Conservation (phyloP, 177 flowering plant genomes). For the Telopea speciosissima region DNA sequence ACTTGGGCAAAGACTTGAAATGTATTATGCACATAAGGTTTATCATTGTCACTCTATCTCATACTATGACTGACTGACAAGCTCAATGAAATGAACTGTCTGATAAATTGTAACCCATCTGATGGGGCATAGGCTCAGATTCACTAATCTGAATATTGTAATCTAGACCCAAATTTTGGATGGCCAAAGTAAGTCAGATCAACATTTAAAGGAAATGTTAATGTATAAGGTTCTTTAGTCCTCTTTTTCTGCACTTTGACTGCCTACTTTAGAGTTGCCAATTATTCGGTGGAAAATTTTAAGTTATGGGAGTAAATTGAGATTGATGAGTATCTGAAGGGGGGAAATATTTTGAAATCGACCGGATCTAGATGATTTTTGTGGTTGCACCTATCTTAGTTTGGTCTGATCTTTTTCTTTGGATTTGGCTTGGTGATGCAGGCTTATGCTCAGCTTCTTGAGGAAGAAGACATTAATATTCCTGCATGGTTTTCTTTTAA, state of each 20-base stretch:
- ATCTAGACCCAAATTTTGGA: background rate
- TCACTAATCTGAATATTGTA: background rate
- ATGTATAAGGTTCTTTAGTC: background rate
- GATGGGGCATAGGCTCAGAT: background rate
- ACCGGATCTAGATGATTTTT: background rate
- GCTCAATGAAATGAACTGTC: background rate
- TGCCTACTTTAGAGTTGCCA: background rate
- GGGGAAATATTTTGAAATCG: background rate
- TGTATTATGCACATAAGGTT: background rate
- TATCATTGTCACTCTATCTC: background rate
- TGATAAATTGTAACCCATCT: background rate
- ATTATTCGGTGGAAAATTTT: background rate
- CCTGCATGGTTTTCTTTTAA: slow-evolving; percentile 93
- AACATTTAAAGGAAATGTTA: too few species aligned
- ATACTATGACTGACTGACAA: background rate
- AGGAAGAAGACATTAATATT: slow-evolving; percentile 58
- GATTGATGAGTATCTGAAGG: background rate
- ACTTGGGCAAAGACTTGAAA: background rate
- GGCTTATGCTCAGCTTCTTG: slow-evolving; percentile 86
- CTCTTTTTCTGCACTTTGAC: background rate
- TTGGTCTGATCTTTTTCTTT: background rate
- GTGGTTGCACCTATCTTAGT: background rate
- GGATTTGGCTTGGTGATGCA: slow-evolving; percentile 19
- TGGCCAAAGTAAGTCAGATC: background rate
- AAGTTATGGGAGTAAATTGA: background rate